A percentile compares a stretch with the other conserved stretches of the same genome.
These are phyloP conservation scores for Cladophialophora psammophila DNA, from an alignment of 2,329 filamentous ascomycete species.

Conservation along the genomic window DNA sequence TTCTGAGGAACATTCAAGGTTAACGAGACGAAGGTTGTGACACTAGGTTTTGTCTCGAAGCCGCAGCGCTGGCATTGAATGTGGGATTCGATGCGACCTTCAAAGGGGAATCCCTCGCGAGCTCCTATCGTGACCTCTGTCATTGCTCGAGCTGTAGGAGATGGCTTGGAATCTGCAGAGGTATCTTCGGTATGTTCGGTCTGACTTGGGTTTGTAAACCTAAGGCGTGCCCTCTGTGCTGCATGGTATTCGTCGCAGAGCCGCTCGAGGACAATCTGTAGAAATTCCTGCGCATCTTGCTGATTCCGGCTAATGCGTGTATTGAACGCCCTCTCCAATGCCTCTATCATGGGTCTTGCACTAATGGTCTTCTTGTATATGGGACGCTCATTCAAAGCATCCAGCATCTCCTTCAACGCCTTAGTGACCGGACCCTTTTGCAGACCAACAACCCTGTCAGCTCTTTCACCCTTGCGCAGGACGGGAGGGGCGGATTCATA, in stretches of 20 bases:
- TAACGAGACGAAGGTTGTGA: constrained; percentile 87
- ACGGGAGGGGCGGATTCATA: constrained; percentile 67
- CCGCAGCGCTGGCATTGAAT: constrained; percentile 90
- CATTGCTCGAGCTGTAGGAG: constrained; percentile 38
- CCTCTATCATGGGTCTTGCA: constrained; percentile 80
- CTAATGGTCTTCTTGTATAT: constrained; percentile 94
- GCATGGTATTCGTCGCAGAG: constrained; percentile 94
- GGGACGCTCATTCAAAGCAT: constrained; percentile 89
- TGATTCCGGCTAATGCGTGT: constrained; percentile 93
- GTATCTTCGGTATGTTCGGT: constrained; percentile 40
- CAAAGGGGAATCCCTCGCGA: constrained; percentile 83
- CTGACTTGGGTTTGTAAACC: constrained; percentile 41
- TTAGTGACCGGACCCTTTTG: constrained; percentile 84
- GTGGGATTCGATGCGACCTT: constrained; percentile 91
- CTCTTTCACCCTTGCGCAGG: constrained; percentile 47
- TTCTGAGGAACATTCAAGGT: constrained; percentile 90
- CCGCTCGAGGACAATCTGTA: constrained; percentile 91
- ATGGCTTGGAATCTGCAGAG: constrained; percentile 48
- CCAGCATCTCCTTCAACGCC: constrained; percentile 89
- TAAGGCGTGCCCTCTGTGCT: constrained; percentile 72
- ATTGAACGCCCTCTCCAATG: constrained; percentile 83
- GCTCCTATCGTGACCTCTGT: constrained; percentile 46
- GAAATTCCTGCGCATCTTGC: constrained; percentile 96
- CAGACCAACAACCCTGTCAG: constrained; percentile 64
- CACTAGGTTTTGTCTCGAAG: constrained; percentile 84